Base-by-base conservation (phyloP, 768 basidiomycete species). In the Mycena galericulata region DNA sequence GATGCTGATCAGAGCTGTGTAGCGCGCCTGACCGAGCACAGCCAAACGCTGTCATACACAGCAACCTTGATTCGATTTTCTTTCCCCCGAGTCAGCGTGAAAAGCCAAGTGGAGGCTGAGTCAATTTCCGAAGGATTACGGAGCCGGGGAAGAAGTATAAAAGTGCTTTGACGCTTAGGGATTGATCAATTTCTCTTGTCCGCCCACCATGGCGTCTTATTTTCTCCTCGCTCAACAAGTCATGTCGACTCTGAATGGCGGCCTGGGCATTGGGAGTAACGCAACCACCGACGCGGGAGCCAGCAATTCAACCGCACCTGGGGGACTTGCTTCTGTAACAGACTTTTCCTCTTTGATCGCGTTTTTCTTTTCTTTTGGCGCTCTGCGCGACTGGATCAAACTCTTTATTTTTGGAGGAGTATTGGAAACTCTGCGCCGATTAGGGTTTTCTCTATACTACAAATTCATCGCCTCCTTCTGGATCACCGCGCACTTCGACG, bases 331-430 rank as follows among this genome's bases (percentile, higher is more conserved):
- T 36, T 70, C 62, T 47, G 43, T 72, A 27, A 73, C 67, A 12
- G 69, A 77, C 57, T 17, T 83, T 15, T 67, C 82, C 9, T 79
- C 86, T 1, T 40, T 86, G 2, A 56, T 88, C 34, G 68, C 80
- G 4, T 67, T 89, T 45, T 67, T 91, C 20, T 79, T 88, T 62
- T 89, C 89, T 0, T 81, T 85, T 53, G 81, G 85, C 20, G 89
- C 87, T 15, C 73, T 91, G 29, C 79, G 82, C 15, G 90, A 93
- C 73, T 92, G 91, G 88, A 64, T 88, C 8, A 87, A 91, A 71
- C 81, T 94, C 62, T 72, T 92, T 58, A 74, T 89, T 24, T 77
- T 92, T 38, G 92, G 92, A 56, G 87, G 89, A 18, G 69, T 85
- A 32, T 74, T 94, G 49, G 92, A 92, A 74, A 85, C 83, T 0